phyloP scores from a whole-genome alignment of 306 rosid species.

The Fagus sylvatica region DNA sequence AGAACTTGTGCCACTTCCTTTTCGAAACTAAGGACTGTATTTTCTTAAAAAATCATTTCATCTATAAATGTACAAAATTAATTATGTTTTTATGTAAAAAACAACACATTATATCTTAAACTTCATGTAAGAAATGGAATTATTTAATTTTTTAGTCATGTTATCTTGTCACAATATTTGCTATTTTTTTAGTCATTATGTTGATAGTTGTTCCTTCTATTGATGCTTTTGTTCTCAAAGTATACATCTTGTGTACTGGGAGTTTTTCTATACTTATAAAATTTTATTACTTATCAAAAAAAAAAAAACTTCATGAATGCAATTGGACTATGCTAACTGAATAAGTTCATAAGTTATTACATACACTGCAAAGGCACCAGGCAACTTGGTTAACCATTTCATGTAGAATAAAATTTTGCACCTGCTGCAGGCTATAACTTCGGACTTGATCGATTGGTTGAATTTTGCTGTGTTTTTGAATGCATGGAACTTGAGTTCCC shows the following conservation, averaged over 20 bases:
- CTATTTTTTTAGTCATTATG: not conserved
- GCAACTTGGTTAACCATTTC: not conserved
- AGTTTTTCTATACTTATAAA: too few relatives aligned
- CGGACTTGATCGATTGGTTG: conserved; percentile 84
- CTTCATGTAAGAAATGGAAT: not conserved
- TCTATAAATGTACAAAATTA: not conserved
- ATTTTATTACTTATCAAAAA: too few relatives aligned
- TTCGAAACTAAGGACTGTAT: not conserved
- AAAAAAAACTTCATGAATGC: not conserved
- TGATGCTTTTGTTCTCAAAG: too few relatives aligned
- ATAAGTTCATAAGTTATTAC: not conserved
- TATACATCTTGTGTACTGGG: too few relatives aligned
- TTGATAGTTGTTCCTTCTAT: too few relatives aligned
- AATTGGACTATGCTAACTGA: not conserved
- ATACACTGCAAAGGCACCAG: not conserved
- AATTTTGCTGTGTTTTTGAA: conserved; percentile 80
- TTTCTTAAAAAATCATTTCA: not conserved
- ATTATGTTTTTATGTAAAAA: not conserved
- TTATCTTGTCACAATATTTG: not conserved
- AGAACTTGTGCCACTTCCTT: not conserved
- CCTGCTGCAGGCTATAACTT: conserved; percentile 63
- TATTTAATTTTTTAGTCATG: not conserved
- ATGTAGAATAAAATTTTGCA: not conserved
- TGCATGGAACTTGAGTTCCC: conserved; percentile 79
- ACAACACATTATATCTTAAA: not conserved